These are phyloP conservation scores for Achlya hypogyna DNA, from an alignment of 352 stramenopile genomes.

Conservation along the genomic window DNA sequence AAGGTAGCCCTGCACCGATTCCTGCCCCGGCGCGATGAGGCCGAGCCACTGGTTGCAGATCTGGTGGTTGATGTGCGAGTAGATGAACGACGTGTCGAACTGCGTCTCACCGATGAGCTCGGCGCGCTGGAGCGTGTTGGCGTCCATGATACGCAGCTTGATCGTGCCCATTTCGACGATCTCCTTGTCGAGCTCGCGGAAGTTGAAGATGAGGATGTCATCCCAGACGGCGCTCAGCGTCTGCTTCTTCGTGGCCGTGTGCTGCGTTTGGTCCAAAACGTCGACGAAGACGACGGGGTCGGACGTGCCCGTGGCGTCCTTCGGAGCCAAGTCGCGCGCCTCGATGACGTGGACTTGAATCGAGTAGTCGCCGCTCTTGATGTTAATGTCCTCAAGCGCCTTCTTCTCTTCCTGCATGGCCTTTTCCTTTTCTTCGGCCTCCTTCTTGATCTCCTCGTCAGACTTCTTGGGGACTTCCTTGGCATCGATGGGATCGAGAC, in stretches of 20 bases:
- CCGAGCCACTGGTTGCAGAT: constrained; percentile 86
- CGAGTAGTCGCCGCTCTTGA: constrained; percentile 82
- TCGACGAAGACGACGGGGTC: constrained; percentile 89
- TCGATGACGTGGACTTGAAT: constrained; percentile 88
- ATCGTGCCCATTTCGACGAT: constrained; percentile 80
- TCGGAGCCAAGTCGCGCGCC: constrained; percentile 76
- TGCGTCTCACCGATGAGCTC: constrained; percentile 82
- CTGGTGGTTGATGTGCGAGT: constrained; percentile 82
- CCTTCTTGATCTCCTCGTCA: constrained; percentile 59
- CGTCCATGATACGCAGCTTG: constrained; percentile 76
- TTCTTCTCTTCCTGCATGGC: constrained; percentile 67
- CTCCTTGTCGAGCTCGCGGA: constrained; percentile 65
- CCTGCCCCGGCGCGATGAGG: constrained; percentile 37
- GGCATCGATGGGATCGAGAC: constrained; percentile 32
- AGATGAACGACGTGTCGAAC: constrained; percentile 83
- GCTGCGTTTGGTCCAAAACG: constrained; percentile 75
- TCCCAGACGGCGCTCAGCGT: constrained; percentile 84
- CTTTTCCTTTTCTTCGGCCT: constrained; percentile 58
- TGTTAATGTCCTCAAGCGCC: constrained; percentile 69
- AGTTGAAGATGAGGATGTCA: constrained; percentile 67
- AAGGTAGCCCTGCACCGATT: constrained; percentile 87
- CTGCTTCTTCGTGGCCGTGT: constrained; percentile 78
- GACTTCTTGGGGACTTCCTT: constrained; percentile 45
- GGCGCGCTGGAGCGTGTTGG: constrained; percentile 75
- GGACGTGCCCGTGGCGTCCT: constrained; percentile 80